phyloP scores from a whole-genome alignment of 75 land plant genomes.

The Picea glauca region DNA sequence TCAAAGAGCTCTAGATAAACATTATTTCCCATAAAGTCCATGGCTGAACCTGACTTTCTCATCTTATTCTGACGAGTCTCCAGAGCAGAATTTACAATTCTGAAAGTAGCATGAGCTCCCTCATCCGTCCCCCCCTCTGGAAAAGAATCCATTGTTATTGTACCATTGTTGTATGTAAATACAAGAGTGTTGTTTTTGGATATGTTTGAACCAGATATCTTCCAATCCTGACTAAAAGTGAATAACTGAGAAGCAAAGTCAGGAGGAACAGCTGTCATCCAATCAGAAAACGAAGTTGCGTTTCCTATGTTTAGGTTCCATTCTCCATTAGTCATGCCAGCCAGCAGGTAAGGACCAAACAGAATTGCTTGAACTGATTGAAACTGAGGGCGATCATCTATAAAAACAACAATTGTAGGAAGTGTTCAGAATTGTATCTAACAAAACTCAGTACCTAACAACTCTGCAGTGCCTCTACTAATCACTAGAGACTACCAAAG shows the following conservation, averaged over 20 bases:
- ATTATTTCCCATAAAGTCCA: conserved; percentile 23
- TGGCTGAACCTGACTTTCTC: not conserved
- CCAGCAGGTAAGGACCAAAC: conserved; percentile 81
- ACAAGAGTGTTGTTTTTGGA: conserved; percentile 10
- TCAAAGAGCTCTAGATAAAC: conserved; percentile 71
- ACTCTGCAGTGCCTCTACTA: too few species aligned
- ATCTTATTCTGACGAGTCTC: not conserved
- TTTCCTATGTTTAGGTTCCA: conserved; percentile 33
- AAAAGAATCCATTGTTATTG: conserved; percentile 26
- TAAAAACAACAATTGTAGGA: not conserved
- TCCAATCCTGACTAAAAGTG: conserved; percentile 24
- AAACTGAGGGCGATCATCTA: conserved; percentile 70
- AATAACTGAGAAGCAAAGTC: conserved; percentile 30
- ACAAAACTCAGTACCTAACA: too few species aligned
- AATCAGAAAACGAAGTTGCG: conserved; percentile 24
- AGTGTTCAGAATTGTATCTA: not conserved
- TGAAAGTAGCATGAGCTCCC: conserved; percentile 47
- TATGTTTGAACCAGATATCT: not conserved
- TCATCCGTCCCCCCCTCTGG: conserved; percentile 32
- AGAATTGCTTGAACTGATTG: conserved; percentile 66
- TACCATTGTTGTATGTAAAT: conserved; percentile 18
- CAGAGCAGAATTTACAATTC: conserved; percentile 18
- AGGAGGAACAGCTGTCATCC: conserved; percentile 40
- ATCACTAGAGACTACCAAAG: not conserved
- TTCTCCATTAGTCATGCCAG: conserved; percentile 55